Evolutionary conservation across 441 rosid genomes (phyloP), one percentile per base, ranked within the genome.

Genomic region (Breynia disticha): DNA sequence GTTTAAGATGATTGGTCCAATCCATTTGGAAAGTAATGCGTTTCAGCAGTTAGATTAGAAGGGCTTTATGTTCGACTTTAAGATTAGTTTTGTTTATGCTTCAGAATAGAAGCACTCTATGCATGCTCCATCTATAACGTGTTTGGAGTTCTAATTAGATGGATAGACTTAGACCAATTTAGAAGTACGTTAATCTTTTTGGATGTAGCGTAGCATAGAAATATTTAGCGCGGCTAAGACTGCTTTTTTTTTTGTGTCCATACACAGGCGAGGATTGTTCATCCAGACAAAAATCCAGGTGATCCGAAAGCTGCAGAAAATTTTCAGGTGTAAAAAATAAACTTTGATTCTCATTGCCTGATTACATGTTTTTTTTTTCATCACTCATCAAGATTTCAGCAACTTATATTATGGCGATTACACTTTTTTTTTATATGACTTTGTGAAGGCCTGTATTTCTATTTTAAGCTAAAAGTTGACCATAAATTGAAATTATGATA

Each of bases 211-310:
- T 2, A 28, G 35, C 35, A 28, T 28, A 28, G 35, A 28, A 28
- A 28, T 28, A 9, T 28, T 5, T 4, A 4, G 35, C 35, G 35
- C 8, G 35, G 8, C 8, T 28, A 9, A 28, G 35, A 28, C 8
- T 28, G 35, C 7, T 28, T 2, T 28, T 28, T 0, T 50, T 19
- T 16, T 60, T 54, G 20, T 59, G 50, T 72, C 35, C 35, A 28
- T 28, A 28, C 35, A 42, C 78, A 91, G 95, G 98, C 97, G 59
- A 78, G 87, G 68, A 49, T 66, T 67, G 97, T 93, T 59, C 95
- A 93, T 61, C 98, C 97, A 22, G 98, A 93, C 68, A 93, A 88
- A 80, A 93, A 88, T 76, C 91, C 74, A 37, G 82, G 76, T 28
- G 97, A 84, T 70, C 90, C 95, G 37, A 82, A 74, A 65, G 97